phyloP scores from a whole-genome alignment of 2,329 filamentous ascomycete genomes.

The Fusarium tuaranense region DNA sequence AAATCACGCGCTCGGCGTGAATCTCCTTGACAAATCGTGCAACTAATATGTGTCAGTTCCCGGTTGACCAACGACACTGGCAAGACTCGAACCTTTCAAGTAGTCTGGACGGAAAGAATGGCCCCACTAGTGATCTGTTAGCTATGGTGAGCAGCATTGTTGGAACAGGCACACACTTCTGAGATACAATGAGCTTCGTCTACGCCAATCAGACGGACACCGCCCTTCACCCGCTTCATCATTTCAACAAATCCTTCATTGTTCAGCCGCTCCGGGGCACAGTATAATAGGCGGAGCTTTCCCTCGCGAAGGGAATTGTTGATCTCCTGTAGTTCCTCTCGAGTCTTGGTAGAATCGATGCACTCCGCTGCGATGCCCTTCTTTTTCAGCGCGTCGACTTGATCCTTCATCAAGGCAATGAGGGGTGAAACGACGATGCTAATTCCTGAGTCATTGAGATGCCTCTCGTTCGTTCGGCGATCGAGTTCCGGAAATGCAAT shows the following conservation, averaged over 20 bases:
- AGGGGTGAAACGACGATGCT: conserved; percentile 68
- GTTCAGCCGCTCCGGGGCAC: conserved; percentile 69
- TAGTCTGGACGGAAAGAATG: conserved; percentile 64
- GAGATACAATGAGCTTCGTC: conserved; percentile 72
- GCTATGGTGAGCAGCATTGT: fast-evolving
- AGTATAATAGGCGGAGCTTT: conserved; percentile 66
- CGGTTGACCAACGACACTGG: background rate
- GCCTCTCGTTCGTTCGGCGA: conserved; percentile 39
- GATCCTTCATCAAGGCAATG: conserved; percentile 71
- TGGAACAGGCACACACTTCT: conserved; percentile 19
- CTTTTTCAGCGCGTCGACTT: conserved; percentile 65
- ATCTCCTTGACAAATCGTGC: conserved; percentile 67
- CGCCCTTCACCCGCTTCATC: conserved; percentile 66
- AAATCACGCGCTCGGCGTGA: conserved; percentile 68
- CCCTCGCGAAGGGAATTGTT: conserved; percentile 56
- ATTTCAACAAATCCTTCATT: conserved; percentile 70
- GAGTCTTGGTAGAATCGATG: conserved; percentile 67
- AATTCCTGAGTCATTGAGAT: conserved; percentile 56
- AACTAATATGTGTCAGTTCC: conserved; percentile 47
- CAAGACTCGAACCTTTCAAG: conserved; percentile 54
- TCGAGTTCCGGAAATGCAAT: conserved; percentile 61
- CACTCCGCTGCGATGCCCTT: conserved; percentile 64
- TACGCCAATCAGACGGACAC: conserved; percentile 67
- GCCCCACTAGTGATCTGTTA: conserved; percentile 53
- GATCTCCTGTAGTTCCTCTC: conserved; percentile 56